phyloP scores from a whole-genome alignment of 495 filamentous ascomycete species.

The Xylaria flabelliformis region DNA sequence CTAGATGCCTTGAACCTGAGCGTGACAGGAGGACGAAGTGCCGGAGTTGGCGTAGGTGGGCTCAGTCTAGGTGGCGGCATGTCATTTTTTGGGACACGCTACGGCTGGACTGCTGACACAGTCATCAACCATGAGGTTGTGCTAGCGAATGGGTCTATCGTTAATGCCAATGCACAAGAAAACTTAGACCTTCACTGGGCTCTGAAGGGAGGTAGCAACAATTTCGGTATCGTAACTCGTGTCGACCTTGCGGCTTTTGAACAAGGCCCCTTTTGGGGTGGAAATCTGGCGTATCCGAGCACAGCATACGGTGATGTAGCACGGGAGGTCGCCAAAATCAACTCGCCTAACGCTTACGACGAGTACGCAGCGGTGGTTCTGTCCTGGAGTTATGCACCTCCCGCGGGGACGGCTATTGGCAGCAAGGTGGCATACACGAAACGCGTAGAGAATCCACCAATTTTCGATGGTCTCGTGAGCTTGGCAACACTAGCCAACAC shows the following conservation, averaged over 20 bases:
- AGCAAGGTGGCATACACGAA: not conserved
- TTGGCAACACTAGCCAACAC: not conserved
- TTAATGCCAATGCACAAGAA: constrained; percentile 47
- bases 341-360: constrained; percentile 6
- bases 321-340: constrained; percentile 3
- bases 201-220: constrained; percentile 63
- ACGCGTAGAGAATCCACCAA: not conserved
- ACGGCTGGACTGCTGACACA: constrained; percentile 59
- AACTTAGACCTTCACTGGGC: constrained; percentile 63
- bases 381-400: not conserved
- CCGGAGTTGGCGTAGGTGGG: constrained; percentile 65
- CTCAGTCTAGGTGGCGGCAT: constrained; percentile 64
- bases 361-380: not conserved
- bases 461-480: constrained; percentile 5
- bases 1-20: constrained; percentile 56
- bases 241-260: constrained; percentile 41
- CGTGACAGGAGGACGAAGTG: constrained; percentile 60
- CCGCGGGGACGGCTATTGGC: not conserved
- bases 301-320: not conserved
- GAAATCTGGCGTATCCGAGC: constrained; percentile 11
- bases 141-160: constrained; percentile 52
- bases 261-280: constrained; percentile 42
- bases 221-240: constrained; percentile 62
- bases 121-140: constrained; percentile 59
- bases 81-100: constrained; percentile 52